Evolutionary conservation across 805 yeast genomes (phyloP), one percentile per base, ranked within the genome.

Genomic region (Nakazawaea sp.): DNA sequence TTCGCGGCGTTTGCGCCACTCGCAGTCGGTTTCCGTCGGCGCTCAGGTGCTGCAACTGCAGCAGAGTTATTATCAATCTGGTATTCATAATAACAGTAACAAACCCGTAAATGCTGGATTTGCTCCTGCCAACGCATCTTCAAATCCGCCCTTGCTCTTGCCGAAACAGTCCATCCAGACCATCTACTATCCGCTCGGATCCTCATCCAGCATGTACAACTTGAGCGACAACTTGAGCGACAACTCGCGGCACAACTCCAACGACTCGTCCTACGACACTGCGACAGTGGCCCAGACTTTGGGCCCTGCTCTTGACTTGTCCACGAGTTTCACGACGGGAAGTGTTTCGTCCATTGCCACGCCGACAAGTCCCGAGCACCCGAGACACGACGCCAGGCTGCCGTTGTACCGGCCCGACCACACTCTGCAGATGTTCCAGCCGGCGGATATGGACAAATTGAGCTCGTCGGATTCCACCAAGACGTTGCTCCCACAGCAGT

Each of bases 31-130:
- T 10, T 38, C 42, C 10, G 10, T 15, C 18, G 20, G 4, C 11
- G 13, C 11, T 7, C 29, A 26, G 12, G 8, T 6, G 10, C 15
- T 29, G 16, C 27, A 23, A 17, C 33, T 8, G 18, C 30, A 10
- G 31, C 27, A n/a, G 11, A 35, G 5, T 6, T 38, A 33, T 30
- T 38, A 33, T 38, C 42, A 38, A 32, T 38, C 41, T 28, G 36
- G 36, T 28, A 38, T 38, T 38, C 27, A 38, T 33, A 29, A 32
- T 32, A 38, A 38, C 10, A 21, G 24, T 10, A 21, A 21, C 24
- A 21, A 10, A 7, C 24, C 10, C 24, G 10, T 8, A 10, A 8
- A 7, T 8, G 10, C 7, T 8, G n/a, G n/a, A n/a, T n/a, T n/a
- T n/a, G n/a, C n/a, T n/a, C n/a, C n/a, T n/a, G n/a, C n/a, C n/a